Percentiles rank a stretch among this genome's conserved stretches.
These are phyloP conservation scores for Corylus heterophylla DNA, from an alignment of 306 rosid genomes.

Conservation along the genomic window DNA sequence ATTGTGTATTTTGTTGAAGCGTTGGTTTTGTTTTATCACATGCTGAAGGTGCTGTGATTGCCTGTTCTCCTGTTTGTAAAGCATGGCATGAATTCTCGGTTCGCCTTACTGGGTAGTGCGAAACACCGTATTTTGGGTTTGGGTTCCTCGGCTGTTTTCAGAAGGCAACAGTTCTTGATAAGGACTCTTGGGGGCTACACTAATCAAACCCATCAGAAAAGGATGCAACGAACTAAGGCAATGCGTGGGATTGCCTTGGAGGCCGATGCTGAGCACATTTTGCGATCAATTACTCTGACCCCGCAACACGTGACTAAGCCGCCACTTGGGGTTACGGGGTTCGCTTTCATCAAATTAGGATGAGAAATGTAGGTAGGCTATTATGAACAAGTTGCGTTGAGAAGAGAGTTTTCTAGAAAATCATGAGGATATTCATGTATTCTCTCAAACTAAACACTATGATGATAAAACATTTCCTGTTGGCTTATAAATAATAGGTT, in stretches of 20 bases:
- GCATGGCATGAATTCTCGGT: constrained; percentile 51
- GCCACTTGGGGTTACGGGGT: neutral
- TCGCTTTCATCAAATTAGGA: constrained; percentile 2
- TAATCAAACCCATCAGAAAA: constrained; percentile 28
- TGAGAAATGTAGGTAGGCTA: neutral
- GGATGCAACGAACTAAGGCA: constrained; percentile 42
- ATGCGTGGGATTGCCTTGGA: constrained; percentile 35
- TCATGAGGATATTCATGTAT: too few species aligned
- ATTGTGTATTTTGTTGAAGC: too few species aligned
- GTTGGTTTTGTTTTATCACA: too few species aligned
- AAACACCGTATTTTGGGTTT: too few species aligned
- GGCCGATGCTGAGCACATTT: constrained; percentile 62
- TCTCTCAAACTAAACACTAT: too few species aligned
- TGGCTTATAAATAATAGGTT: too few species aligned
- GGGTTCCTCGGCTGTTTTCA: constrained; percentile 61
- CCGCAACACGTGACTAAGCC: constrained; percentile 12
- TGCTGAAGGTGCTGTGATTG: too few species aligned
- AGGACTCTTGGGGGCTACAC: constrained; percentile 60
- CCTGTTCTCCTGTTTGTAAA: constrained; percentile 39
- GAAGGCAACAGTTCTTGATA: constrained; percentile 69
- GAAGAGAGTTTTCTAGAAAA: too few species aligned
- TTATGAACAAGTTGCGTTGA: too few species aligned
- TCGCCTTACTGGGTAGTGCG: constrained; percentile 37
- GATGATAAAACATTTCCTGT: too few species aligned
- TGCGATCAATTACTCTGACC: constrained; percentile 66